Evolutionary conservation across 83 land plant genomes (phyloP), one percentile per base, ranked within the genome.

Genomic region (Picea engelmannii): DNA sequence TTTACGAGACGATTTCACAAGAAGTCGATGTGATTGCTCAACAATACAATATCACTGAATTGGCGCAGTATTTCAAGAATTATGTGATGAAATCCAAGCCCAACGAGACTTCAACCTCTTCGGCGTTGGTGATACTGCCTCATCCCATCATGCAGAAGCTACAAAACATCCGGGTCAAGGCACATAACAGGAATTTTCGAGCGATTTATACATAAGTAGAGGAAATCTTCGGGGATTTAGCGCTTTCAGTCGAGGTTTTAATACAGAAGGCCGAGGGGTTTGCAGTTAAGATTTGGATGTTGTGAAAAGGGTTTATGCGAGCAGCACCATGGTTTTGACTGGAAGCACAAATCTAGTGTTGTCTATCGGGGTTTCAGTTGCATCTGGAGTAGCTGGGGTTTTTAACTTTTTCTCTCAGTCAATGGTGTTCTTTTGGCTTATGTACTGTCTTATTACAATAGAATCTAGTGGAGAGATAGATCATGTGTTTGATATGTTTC

Each of bases 381-480:
- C 91, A 24, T 91, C 94, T 31, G 35, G 35, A 1, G 35, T 2
- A 31, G 1, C 35, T 31, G 35, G 35, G 35, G 35, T 31, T 31
- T 31, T 31, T 31, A 31, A 31, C 35, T 31, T 31, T 31, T 31
- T 31, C 35, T 31, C 35, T 31, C 35, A 31, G 65, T 84, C 89
- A 12, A 86, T 90, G 73, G 87, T 96, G 5, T 96, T 95, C 84
- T 85, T 95, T 69, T 95, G 91, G 87, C 87, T 96, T 42, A 66
- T 96, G 78, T 93, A 95, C 76, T 95, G 92, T 67, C 92, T 96
- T 4, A 93, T 95, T 35, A 92, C 95, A 2, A 90, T 98, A 9
- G 92, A 95, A 71, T 88, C 95, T 6, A 96, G 99, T 18, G 98
- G 98, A 18, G 99, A 90, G 13, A 93, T 93, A 23, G 91, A 93